These are phyloP conservation scores for Camellia sinensis DNA, from an alignment of 148 eudicot species.

Conservation along the genomic window DNA sequence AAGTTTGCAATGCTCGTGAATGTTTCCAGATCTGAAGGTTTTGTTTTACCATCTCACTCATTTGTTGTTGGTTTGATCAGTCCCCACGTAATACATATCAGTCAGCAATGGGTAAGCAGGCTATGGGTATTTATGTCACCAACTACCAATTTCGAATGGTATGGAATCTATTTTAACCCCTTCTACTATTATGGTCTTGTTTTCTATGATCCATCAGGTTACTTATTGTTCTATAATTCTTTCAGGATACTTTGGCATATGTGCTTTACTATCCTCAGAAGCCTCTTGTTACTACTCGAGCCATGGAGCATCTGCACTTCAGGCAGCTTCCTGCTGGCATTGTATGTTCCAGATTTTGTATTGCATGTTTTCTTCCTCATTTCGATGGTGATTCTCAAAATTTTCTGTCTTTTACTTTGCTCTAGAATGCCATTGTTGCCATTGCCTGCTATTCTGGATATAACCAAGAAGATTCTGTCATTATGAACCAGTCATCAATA, in stretches of 20 bases:
- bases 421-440: slow-evolving; percentile 90
- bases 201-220: slow-evolving; percentile 5
- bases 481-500: slow-evolving; percentile 95
- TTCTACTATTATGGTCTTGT: not conserved
- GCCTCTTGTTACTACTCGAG: slow-evolving; percentile 97
- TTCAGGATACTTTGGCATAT: slow-evolving; percentile 93
- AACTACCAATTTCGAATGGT: slow-evolving; percentile 99
- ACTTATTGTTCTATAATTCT: not conserved
- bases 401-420: slow-evolving; percentile 9
- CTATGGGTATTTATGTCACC: slow-evolving; percentile 98
- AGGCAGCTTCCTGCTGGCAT: slow-evolving; percentile 99
- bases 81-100: slow-evolving; percentile 99
- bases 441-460: slow-evolving; percentile 97
- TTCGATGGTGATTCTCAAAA: slow-evolving; percentile 4
- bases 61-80: slow-evolving; percentile 35
- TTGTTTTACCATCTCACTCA: slow-evolving; percentile 14
- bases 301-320: slow-evolving; percentile 98
- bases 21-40: not conserved
- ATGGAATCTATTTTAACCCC: slow-evolving; percentile 7
- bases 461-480: slow-evolving; percentile 97
- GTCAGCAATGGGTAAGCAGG: slow-evolving; percentile 99
- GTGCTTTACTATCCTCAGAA: slow-evolving; percentile 97
- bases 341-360: slow-evolving; percentile 31
- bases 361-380: not conserved
- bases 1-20: slow-evolving; percentile 13